Evolutionary conservation across 129 eudicot species (phyloP).

Genomic region (Lonicera japonica): DNA sequence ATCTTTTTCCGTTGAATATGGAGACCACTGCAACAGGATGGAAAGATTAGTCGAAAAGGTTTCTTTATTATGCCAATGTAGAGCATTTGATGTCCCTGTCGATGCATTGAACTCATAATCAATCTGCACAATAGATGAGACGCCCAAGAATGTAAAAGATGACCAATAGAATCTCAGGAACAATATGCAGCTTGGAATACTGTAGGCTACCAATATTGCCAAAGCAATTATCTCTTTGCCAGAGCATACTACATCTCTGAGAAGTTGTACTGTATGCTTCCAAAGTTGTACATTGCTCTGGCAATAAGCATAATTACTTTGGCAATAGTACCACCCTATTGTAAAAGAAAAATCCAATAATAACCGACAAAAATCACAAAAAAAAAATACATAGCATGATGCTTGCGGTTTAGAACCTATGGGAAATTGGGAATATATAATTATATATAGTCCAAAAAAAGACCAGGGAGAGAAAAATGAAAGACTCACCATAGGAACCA

Average conservation of each 20-base stretch:
- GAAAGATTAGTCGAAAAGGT: conserved; percentile 41
- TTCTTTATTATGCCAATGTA: conserved; percentile 28
- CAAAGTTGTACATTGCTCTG: no score
- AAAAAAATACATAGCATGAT: no score
- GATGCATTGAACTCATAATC: conserved; percentile 51
- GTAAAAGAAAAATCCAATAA: neutral
- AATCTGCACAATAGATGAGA: conserved; percentile 46
- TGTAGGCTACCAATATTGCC: no score
- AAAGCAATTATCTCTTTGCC: no score
- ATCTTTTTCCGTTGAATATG: conserved; percentile 58
- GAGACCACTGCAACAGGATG: conserved; percentile 82
- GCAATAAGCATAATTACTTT: no score
- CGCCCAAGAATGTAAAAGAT: conserved; percentile 6
- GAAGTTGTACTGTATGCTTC: no score
- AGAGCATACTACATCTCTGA: no score
- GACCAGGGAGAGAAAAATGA: neutral
- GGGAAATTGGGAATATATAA: no score
- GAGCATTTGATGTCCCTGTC: conserved; percentile 31
- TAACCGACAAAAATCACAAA: neutral
- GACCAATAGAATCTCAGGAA: no score
- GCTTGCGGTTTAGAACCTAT: neutral
- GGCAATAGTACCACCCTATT: neutral
- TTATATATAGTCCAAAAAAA: neutral
- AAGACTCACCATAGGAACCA: conserved; percentile 84
- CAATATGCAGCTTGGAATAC: no score